Conservation (phyloP, 2,329 filamentous ascomycete species). For the Fusarium odoratissimum region DNA sequence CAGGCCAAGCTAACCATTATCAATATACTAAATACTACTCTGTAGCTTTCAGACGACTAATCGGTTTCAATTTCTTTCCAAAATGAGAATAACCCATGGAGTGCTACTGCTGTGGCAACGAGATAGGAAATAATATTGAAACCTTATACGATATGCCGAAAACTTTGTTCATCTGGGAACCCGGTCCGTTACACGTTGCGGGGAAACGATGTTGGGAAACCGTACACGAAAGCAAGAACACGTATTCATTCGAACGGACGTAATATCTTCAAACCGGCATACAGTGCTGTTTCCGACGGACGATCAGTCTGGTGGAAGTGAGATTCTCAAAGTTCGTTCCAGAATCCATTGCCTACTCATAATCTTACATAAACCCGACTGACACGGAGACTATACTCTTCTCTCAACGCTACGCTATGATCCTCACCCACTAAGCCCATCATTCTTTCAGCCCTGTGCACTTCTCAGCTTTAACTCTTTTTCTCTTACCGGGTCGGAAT, state of each 20-base stretch:
- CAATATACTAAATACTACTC: accelerated
- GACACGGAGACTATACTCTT: neutral
- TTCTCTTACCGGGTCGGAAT: accelerated
- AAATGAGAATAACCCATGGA: accelerated
- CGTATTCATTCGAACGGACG: neutral
- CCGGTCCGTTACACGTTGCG: neutral
- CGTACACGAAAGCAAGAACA: neutral
- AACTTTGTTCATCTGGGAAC: neutral
- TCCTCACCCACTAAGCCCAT: accelerated
- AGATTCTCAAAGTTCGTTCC: neutral
- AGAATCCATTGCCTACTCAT: neutral
- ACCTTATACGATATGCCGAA: neutral
- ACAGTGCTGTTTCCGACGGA: neutral
- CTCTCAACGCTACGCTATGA: accelerated
- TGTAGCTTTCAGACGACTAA: accelerated
- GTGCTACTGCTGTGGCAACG: neutral
- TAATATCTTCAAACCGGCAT: too few relatives aligned
- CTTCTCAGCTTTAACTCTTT: accelerated
- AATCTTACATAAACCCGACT: neutral
- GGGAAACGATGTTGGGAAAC: neutral
- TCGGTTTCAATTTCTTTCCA: accelerated
- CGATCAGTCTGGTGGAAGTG: accelerated
- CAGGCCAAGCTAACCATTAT: too few relatives aligned
- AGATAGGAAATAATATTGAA: neutral
- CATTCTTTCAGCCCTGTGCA: accelerated